Evolutionary conservation across 345 rosid genomes (phyloP).

Genomic region (Syzygium grande): DNA sequence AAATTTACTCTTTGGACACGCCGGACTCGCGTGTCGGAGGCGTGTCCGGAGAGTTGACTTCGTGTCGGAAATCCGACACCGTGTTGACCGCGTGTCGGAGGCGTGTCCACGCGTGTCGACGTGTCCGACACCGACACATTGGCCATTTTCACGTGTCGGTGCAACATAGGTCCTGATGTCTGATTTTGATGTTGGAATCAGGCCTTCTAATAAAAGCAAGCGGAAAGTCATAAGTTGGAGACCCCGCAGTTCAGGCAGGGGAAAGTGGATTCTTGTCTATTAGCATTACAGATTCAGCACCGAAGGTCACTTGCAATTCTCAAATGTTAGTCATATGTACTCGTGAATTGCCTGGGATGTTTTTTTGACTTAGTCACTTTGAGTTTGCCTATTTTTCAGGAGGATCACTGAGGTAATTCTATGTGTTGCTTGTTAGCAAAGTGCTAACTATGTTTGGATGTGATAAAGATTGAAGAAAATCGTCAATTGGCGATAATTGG

Average conservation of each 20-base stretch:
- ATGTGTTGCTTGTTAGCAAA: neutral
- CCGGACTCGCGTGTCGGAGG: no score
- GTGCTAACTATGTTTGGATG: neutral
- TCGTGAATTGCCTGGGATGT: neutral
- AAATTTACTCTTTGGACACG: no score
- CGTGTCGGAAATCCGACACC: no score
- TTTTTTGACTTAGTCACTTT: neutral
- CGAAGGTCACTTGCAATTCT: slow-evolving; percentile 48
- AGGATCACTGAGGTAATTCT: neutral
- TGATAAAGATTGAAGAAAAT: neutral
- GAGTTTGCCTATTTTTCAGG: neutral
- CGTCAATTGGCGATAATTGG: neutral
- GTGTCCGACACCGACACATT: no score
- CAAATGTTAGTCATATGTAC: neutral
- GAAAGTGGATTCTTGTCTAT: slow-evolving; percentile 92
- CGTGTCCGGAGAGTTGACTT: no score
- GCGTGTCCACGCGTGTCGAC: no score
- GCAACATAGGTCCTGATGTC: slow-evolving; percentile 51
- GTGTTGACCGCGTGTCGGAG: no score
- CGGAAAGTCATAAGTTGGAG: slow-evolving; percentile 43
- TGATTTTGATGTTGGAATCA: slow-evolving; percentile 77
- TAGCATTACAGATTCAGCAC: slow-evolving; percentile 70
- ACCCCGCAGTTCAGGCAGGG: slow-evolving; percentile 56
- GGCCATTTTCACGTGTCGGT: no score
- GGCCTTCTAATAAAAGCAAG: slow-evolving; percentile 51